Evolutionary conservation across 2,329 filamentous ascomycete genomes (phyloP).

Genomic region (Cytospora paraplurivora): DNA sequence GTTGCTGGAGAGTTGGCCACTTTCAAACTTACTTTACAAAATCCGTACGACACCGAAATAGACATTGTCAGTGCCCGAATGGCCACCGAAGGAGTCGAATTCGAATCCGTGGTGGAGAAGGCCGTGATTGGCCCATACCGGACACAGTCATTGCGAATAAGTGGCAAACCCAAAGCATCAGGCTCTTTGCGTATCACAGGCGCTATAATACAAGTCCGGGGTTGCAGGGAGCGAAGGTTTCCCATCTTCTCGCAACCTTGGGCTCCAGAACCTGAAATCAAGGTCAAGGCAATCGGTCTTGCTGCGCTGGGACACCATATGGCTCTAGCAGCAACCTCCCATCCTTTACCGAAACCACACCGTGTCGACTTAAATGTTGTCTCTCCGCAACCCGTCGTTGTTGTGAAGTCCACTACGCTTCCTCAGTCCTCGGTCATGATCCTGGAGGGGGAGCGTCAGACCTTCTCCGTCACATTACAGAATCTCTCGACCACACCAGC

Average conservation of each 20-base stretch:
- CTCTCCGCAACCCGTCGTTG: constrained; percentile 73
- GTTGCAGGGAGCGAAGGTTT: constrained; percentile 81
- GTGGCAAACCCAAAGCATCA: constrained; percentile 65
- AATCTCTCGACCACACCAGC: constrained; percentile 78
- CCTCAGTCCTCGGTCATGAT: constrained; percentile 89
- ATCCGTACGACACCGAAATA: constrained; percentile 90
- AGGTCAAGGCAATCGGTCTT: constrained; percentile 76
- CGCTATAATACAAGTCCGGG: constrained; percentile 75
- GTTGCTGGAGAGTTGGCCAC: constrained; percentile 77
- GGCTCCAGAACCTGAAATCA: constrained; percentile 68
- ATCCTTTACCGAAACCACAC: constrained; percentile 46
- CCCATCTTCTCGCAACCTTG: constrained; percentile 79
- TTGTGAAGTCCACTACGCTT: constrained; percentile 74
- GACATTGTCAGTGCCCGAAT: constrained; percentile 82
- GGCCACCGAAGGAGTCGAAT: constrained; percentile 71
- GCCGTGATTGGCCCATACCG: constrained; percentile 78
- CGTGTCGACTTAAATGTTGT: constrained; percentile 73
- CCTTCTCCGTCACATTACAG: constrained; percentile 76
- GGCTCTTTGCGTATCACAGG: constrained; percentile 76
- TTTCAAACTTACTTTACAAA: constrained; percentile 85
- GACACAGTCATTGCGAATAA: constrained; percentile 75
- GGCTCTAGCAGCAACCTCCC: constrained; percentile 40
- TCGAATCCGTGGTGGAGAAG: constrained; percentile 66
- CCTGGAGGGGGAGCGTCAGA: constrained; percentile 81
- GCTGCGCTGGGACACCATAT: constrained; percentile 55